phyloP scores from a whole-genome alignment of 192 early-diverging fungal genomes.

The Paraglomus occultum region DNA sequence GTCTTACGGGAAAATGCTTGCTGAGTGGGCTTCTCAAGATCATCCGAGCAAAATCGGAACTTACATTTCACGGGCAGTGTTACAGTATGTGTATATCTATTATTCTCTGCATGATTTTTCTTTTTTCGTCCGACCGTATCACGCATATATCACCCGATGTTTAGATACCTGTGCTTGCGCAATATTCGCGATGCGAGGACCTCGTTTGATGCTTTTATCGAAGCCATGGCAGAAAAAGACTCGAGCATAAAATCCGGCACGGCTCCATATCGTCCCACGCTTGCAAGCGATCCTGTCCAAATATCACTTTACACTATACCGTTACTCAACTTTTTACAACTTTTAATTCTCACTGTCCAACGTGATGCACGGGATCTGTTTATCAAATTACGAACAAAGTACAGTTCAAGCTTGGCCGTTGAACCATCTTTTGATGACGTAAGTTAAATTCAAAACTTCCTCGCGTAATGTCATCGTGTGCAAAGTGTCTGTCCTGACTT shows the following conservation, averaged over 20 bases:
- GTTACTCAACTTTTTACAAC: constrained; percentile 63
- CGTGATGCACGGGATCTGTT: constrained; percentile 55
- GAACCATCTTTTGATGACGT: constrained; percentile 42
- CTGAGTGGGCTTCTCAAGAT: constrained; percentile 69
- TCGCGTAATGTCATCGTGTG: background rate
- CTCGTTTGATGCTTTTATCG: constrained; percentile 24
- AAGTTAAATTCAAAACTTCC: background rate
- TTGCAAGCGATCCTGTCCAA: constrained; percentile 30
- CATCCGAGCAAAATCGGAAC: constrained; percentile 67
- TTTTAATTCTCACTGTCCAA: constrained; percentile 66
- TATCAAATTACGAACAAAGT: constrained; percentile 29
- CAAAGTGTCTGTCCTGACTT: background rate
- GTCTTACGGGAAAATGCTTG: constrained; percentile 69
- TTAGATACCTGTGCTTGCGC: constrained; percentile 17
- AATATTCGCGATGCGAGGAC: constrained; percentile 28
- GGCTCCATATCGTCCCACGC: constrained; percentile 46
- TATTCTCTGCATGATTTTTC: constrained; percentile 16
- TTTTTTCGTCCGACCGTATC: constrained; percentile 32
- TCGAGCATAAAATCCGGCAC: constrained; percentile 35
- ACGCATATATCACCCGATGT: background rate
- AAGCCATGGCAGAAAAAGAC: background rate
- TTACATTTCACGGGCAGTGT: constrained; percentile 73
- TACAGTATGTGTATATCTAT: constrained; percentile 62
- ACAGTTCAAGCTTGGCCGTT: constrained; percentile 25
- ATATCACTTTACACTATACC: constrained; percentile 39